A percentile compares a stretch with the other conserved stretches of the same genome.
Evolutionary conservation across 2,329 filamentous ascomycete species (phyloP).

Genomic region (Falciphora oryzae): DNA sequence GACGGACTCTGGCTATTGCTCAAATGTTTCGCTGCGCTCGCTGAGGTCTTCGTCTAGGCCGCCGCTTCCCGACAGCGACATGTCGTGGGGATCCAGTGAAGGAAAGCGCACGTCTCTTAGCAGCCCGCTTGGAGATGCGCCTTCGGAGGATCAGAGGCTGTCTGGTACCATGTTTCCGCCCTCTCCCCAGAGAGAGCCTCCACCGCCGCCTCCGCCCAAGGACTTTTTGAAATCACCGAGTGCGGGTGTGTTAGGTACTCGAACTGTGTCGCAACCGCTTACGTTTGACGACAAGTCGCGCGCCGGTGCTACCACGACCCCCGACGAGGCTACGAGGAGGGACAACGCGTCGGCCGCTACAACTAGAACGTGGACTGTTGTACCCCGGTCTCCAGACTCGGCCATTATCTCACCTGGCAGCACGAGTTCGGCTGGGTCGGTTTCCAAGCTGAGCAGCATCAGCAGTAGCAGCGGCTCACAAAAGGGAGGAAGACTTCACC

Average conservation of each 20-base stretch:
- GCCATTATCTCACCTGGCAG: conserved; percentile 24
- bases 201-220: conserved; percentile 32
- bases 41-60: conserved; percentile 29
- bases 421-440: conserved; percentile 22
- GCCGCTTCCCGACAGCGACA: conserved; percentile 17
- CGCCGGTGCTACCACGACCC: not conserved
- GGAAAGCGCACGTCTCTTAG: not conserved
- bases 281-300: not conserved
- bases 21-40: conserved; percentile 51
- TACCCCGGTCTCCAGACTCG: conserved; percentile 17
- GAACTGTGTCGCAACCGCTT: not conserved
- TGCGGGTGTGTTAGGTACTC: too few species aligned
- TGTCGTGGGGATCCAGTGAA: not conserved
- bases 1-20: conserved; percentile 57
- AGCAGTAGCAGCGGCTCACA: conserved; percentile 22
- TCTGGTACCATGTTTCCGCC: not conserved
- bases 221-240: conserved; percentile 15
- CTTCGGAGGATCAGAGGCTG: not conserved
- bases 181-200: conserved; percentile 8
- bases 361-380: conserved; percentile 11
- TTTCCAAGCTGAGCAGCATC: conserved; percentile 28
- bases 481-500: conserved; percentile 32
- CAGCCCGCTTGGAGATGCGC: not conserved
- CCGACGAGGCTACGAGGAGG: not conserved
- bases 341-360: not conserved